A percentile compares a stretch with the other conserved stretches of the same genome.
phyloP scores from a whole-genome alignment of 805 yeast genomes.

The Lipomyces lipofer region DNA sequence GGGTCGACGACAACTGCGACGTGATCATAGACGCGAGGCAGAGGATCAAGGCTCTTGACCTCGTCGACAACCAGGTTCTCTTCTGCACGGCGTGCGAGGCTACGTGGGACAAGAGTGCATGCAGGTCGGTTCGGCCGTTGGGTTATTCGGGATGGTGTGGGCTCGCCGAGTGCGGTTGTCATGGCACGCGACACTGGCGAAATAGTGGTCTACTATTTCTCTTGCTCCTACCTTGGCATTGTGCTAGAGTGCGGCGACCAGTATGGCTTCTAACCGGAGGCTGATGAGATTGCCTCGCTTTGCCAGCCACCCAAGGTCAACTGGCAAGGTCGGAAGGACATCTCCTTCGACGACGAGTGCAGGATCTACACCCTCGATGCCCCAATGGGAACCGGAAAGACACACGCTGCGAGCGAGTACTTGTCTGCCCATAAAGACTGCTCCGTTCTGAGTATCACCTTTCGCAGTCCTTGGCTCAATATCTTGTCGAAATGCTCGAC shows the following conservation, averaged over 20 bases:
- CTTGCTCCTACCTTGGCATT: background rate
- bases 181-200: background rate
- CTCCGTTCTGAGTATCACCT: conserved; percentile 1
- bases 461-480: no score
- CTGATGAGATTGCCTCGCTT: background rate
- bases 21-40: background rate
- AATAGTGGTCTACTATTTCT: conserved; percentile 1
- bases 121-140: background rate
- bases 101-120: background rate
- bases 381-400: conserved; percentile 1
- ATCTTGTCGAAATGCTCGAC: background rate
- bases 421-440: background rate
- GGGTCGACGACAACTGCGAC: background rate
- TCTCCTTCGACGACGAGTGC: background rate
- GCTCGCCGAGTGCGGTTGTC: conserved; percentile 1
- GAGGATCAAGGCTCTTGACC: background rate
- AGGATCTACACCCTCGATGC: background rate
- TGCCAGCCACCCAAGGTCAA: background rate
- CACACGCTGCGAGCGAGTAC: background rate
- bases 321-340: background rate
- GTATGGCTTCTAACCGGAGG: conserved; percentile 1
- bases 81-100: conserved; percentile 5
- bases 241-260: conserved; percentile 6
- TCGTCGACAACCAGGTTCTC: conserved; percentile 2
- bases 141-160: background rate